Percentiles rank a stretch among this genome's conserved stretches.
Conservation (phyloP, 2,329 filamentous ascomycete species). For the Graphilbum fragrans region DNA sequence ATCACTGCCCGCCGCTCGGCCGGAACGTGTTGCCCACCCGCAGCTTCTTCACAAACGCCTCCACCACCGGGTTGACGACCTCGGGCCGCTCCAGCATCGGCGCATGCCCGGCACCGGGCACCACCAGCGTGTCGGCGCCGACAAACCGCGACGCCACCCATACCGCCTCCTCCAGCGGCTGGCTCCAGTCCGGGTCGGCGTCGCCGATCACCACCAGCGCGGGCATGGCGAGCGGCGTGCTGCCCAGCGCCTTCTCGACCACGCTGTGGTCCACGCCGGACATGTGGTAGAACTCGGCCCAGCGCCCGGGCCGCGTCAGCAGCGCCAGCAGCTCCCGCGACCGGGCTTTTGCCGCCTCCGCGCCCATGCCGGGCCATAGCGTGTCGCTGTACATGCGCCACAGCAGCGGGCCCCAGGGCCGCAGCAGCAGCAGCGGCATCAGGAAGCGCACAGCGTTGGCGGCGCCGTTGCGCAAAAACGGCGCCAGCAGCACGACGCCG, state of each 20-base stretch:
- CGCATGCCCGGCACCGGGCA: slow-evolving; percentile 10
- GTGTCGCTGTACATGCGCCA: slow-evolving; percentile 7
- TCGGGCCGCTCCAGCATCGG: slow-evolving; percentile 10
- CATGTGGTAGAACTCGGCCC: slow-evolving; percentile 9
- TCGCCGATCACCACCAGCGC: slow-evolving; percentile 12
- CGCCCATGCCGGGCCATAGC: slow-evolving; percentile 11
- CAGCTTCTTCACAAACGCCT: slow-evolving; percentile 7
- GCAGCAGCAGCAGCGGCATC: slow-evolving; percentile 5
- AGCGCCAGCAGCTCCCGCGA: slow-evolving; percentile 2
- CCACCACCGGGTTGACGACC: slow-evolving; percentile 7
- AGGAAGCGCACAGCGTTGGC: neutral
- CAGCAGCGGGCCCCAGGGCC: slow-evolving; percentile 10
- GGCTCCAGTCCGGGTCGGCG: slow-evolving; percentile 12
- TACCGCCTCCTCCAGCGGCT: slow-evolving; percentile 10
- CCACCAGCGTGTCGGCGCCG: slow-evolving; percentile 2
- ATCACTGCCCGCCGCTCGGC: no score
- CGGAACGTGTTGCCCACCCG: slow-evolving; percentile 1
- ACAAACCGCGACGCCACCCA: slow-evolving; percentile 11
- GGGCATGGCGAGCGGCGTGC: slow-evolving; percentile 1
- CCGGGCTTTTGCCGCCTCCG: slow-evolving; percentile 4
- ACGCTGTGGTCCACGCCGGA: slow-evolving; percentile 5
- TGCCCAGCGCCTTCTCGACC: slow-evolving; percentile 6
- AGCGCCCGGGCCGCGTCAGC: slow-evolving; percentile 7
- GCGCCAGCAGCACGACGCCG: slow-evolving; percentile 9
- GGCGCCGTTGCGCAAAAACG: slow-evolving; percentile 8